Percentiles rank a stretch among this genome's conserved stretches.
phyloP scores from a whole-genome alignment of 495 filamentous ascomycete species.

The Saxophila tyrrhenica region DNA sequence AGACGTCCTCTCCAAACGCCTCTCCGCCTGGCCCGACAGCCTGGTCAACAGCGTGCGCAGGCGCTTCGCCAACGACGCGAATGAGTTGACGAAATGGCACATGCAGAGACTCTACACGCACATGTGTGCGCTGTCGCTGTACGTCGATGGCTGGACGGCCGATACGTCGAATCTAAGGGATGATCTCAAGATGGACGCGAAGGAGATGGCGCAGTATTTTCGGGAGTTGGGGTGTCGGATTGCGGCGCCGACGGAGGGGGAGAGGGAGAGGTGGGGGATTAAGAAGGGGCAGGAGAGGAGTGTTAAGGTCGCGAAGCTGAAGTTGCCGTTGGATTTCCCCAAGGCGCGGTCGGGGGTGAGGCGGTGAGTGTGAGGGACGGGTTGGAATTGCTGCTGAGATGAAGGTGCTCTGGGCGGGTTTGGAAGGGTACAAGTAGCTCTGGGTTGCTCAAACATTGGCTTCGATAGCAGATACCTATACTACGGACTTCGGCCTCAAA shows the following conservation, averaged over 20 bases:
- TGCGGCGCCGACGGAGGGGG: constrained; percentile 36
- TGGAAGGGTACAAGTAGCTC: no score
- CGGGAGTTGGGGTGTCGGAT: constrained; percentile 68
- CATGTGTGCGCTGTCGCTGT: constrained; percentile 36
- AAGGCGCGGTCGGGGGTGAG: constrained; percentile 40
- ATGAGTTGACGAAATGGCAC: constrained; percentile 31
- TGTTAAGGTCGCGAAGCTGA: constrained; percentile 56
- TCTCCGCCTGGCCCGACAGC: constrained; percentile 39
- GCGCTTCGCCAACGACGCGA: constrained; percentile 52
- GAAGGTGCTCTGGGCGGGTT: background rate
- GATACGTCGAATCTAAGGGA: constrained; percentile 65
- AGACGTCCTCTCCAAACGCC: constrained; percentile 38
- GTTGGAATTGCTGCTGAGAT: no score
- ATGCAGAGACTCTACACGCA: constrained; percentile 33
- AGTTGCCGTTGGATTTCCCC: constrained; percentile 74
- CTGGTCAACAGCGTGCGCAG: constrained; percentile 57
- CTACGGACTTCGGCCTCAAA: no score
- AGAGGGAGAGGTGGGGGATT: constrained; percentile 37
- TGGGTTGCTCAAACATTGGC: no score
- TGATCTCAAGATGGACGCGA: constrained; percentile 66
- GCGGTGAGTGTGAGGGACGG: constrained; percentile 27
- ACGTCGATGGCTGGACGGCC: constrained; percentile 66
- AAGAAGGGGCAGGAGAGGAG: constrained; percentile 49
- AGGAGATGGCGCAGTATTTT: constrained; percentile 57
- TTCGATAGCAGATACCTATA: no score